These are phyloP conservation scores for Lophiotrema nucula DNA, from an alignment of 495 filamentous ascomycete species.

Conservation along the genomic window DNA sequence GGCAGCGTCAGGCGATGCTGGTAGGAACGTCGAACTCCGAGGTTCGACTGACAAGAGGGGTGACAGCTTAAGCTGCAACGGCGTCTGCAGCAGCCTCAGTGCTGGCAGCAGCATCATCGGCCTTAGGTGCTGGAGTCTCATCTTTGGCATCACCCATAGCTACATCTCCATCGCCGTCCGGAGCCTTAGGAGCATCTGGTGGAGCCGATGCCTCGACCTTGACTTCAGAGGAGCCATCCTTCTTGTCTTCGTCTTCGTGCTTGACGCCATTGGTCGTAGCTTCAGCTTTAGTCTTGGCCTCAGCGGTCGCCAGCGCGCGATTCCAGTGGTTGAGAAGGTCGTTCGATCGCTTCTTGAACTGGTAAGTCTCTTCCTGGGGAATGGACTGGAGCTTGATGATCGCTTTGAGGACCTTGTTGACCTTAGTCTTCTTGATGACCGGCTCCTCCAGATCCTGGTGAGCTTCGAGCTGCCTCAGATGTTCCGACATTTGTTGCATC, in stretches of 20 bases:
- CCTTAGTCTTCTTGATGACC: slow-evolving; percentile 83
- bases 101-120: slow-evolving; percentile 1
- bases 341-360: slow-evolving; percentile 77
- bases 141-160: slow-evolving; percentile 22
- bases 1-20: no score
- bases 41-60: no score
- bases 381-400: slow-evolving; percentile 81
- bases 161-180: slow-evolving; percentile 23
- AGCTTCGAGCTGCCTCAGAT: slow-evolving; percentile 74
- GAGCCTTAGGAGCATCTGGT: slow-evolving; percentile 9
- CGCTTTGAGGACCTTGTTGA: slow-evolving; percentile 89
- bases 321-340: slow-evolving; percentile 79
- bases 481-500: slow-evolving; percentile 76
- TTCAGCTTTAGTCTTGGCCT: slow-evolving; percentile 1
- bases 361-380: slow-evolving; percentile 78
- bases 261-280: slow-evolving; percentile 51
- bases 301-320: slow-evolving; percentile 58
- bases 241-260: slow-evolving; percentile 52
- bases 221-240: slow-evolving; percentile 39
- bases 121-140: slow-evolving; percentile 3
- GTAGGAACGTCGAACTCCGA: no score
- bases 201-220: slow-evolving; percentile 1
- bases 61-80: not conserved
- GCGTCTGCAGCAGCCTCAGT: slow-evolving; percentile 9
- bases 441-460: slow-evolving; percentile 76